A percentile compares a stretch with the other conserved stretches of the same genome.
phyloP scores from a whole-genome alignment of 768 basidiomycete genomes.

The Trametes villosa region DNA sequence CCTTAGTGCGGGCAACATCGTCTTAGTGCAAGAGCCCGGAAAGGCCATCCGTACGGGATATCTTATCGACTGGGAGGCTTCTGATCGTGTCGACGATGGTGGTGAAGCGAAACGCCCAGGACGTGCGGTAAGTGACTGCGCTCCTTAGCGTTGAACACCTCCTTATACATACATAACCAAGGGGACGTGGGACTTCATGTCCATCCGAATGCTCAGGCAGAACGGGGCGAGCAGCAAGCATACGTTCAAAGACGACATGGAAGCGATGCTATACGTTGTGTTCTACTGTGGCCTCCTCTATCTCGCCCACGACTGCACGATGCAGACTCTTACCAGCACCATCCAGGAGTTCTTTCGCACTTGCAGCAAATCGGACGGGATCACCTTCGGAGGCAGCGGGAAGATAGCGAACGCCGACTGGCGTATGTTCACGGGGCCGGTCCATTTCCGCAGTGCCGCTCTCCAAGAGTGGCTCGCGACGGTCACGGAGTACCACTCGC shows the following conservation, averaged over 20 bases:
- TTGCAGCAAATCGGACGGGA: neutral
- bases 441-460: neutral
- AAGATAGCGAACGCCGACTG: neutral
- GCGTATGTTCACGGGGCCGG: neutral
- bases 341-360: neutral
- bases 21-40: neutral
- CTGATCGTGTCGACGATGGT: neutral
- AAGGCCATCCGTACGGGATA: neutral
- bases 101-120: neutral
- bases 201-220: neutral
- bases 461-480: conserved; percentile 2
- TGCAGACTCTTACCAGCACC: neutral
- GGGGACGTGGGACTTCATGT: neutral
- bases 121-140: neutral
- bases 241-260: neutral
- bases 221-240: neutral
- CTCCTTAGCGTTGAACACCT: neutral
- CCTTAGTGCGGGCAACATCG: neutral
- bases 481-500: neutral
- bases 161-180: too few species aligned
- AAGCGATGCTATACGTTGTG: neutral
- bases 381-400: neutral
- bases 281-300: neutral
- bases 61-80: neutral
- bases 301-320: neutral